Evolutionary conservation across 495 filamentous ascomycete genomes (phyloP), one percentile per base, ranked within the genome.

Genomic region (Aspergillus cristatus): DNA sequence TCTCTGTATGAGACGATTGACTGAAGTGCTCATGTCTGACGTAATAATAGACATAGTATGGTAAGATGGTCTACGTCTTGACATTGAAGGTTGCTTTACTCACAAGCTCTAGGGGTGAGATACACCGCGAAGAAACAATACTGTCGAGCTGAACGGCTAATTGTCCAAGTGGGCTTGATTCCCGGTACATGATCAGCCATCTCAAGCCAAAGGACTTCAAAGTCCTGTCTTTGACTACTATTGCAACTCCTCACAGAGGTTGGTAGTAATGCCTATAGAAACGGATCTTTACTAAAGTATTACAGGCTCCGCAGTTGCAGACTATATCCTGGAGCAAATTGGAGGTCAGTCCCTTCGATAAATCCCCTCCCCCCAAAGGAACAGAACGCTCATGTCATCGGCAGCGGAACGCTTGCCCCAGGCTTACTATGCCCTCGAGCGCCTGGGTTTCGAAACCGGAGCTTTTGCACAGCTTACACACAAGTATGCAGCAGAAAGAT

Each of bases 121-220:
- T 46, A 18, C 16, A n/a, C n/a, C n/a, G n/a, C n/a, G n/a, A n/a
- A n/a, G n/a, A n/a, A n/a, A n/a, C n/a, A n/a, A n/a, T n/a, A n/a
- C n/a, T n/a, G n/a, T 35, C 15, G 11, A 29, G 20, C 32, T 18
- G 32, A 37, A 30, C n/a, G 20, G n/a, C 28, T 30, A 11, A 30
- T 6, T 13, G 3, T 20, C 26, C n/a, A 45, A 83, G 90, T 20
- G 91, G 91, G 3, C 72, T 96, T 30, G 91, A 95, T 61, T 79
- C 86, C 10, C 74, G 90, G 52, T 93, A 93, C 57, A 94, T 96
- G 86, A 84, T 96, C 45, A 88, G 83, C 36, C 71, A 68, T 30
- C 66, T 94, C 11, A 72, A 73, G 35, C 88, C 84, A 5, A 63
- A 70, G 3, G 71, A 79, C 22, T 81, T 91, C 32, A 75, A 80